phyloP scores from a whole-genome alignment of 768 basidiomycete species.

The Termitomyces bulborhizus region DNA sequence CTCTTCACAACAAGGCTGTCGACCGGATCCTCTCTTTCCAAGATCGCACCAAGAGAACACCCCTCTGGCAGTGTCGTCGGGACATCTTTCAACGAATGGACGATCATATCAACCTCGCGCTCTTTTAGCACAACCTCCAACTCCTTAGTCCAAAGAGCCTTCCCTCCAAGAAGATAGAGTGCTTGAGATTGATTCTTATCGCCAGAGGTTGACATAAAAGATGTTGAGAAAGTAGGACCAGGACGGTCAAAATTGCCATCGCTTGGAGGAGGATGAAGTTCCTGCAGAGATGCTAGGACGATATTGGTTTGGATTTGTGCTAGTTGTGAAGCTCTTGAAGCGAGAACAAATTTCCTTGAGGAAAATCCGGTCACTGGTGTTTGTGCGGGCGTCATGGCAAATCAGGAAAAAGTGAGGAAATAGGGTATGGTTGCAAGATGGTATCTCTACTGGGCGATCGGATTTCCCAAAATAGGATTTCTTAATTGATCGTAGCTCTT shows the following conservation, averaged over 20 bases:
- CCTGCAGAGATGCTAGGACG: slow-evolving; percentile 59
- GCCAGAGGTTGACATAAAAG: slow-evolving; percentile 60
- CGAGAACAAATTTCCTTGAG: slow-evolving; percentile 62
- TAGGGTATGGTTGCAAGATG: not conserved
- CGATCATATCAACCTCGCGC: slow-evolving; percentile 78
- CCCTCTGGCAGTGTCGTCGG: slow-evolving; percentile 83
- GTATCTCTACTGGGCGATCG: not conserved
- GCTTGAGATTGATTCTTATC: slow-evolving; percentile 89
- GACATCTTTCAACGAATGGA: slow-evolving; percentile 91
- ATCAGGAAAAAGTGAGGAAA: not conserved
- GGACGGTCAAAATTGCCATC: slow-evolving; percentile 10
- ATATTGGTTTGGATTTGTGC: slow-evolving; percentile 87
- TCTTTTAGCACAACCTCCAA: slow-evolving; percentile 80
- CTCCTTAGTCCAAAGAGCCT: slow-evolving; percentile 93
- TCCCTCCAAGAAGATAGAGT: slow-evolving; percentile 86
- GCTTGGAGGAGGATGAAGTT: slow-evolving; percentile 40
- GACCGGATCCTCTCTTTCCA: slow-evolving; percentile 82
- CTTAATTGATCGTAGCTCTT: not conserved
- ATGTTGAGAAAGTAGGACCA: slow-evolving; percentile 34
- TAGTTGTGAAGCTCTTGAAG: slow-evolving; percentile 82
- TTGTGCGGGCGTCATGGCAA: slow-evolving; percentile 11
- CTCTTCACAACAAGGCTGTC: slow-evolving; percentile 86
- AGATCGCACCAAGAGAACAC: slow-evolving; percentile 78
- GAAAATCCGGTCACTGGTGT: slow-evolving; percentile 7
- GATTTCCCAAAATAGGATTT: not conserved